Percentiles rank a stretch among this genome's conserved stretches.
These are phyloP conservation scores for Aspergillus ochraceus DNA, from an alignment of 2,329 filamentous ascomycete genomes.

Conservation along the genomic window DNA sequence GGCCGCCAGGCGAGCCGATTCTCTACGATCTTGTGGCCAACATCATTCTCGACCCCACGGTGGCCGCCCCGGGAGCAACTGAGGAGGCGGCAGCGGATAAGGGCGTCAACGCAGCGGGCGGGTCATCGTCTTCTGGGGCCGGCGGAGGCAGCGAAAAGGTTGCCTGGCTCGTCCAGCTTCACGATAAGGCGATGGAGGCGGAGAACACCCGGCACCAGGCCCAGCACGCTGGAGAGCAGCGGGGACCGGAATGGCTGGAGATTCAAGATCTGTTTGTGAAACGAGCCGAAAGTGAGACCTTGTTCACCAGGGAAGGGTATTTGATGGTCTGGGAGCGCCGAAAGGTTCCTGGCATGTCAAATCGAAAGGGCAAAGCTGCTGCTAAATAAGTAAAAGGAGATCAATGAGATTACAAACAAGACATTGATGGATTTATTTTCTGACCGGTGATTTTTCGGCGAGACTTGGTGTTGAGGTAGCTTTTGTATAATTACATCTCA, in stretches of 20 bases:
- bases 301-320: slow-evolving; percentile 93
- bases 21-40: slow-evolving; percentile 96
- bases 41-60: slow-evolving; percentile 60
- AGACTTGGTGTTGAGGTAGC: not conserved
- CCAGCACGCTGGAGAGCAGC: slow-evolving; percentile 28
- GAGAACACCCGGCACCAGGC: slow-evolving; percentile 35
- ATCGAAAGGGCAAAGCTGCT: slow-evolving; percentile 40
- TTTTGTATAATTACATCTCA: slow-evolving; percentile 14
- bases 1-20: slow-evolving; percentile 76
- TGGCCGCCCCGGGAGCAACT: slow-evolving; percentile 65
- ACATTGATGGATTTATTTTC: not conserved
- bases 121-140: slow-evolving; percentile 56
- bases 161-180: slow-evolving; percentile 90
- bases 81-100: slow-evolving; percentile 43
- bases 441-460: not conserved
- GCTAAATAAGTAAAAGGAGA: not conserved
- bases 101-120: slow-evolving; percentile 38
- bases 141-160: slow-evolving; percentile 90
- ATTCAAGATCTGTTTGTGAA: slow-evolving; percentile 94
- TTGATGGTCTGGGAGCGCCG: slow-evolving; percentile 94
- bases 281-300: slow-evolving; percentile 79
- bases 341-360: slow-evolving; percentile 44
- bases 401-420: not conserved
- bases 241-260: slow-evolving; percentile 80
- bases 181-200: slow-evolving; percentile 65